A percentile compares a stretch with the other conserved stretches of the same genome.
Evolutionary conservation across 2,329 filamentous ascomycete genomes (phyloP).

Genomic region (Trichoderma citrinoviride): DNA sequence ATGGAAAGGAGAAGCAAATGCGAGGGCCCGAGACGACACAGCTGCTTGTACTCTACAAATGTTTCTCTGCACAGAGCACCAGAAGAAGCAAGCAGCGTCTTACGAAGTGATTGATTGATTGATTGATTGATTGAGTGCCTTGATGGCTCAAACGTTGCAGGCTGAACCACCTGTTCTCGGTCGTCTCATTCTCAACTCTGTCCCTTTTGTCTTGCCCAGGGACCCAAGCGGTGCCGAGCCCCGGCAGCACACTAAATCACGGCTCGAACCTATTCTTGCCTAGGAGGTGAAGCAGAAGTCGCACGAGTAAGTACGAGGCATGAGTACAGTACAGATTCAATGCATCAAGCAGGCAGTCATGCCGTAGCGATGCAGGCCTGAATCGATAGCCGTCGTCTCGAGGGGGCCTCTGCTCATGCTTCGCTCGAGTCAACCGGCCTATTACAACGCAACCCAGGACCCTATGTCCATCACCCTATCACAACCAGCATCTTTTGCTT

Average conservation of each 20-base stretch:
- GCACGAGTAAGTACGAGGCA: neutral
- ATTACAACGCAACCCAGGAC: too few species aligned
- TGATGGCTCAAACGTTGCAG: neutral
- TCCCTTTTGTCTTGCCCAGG: neutral
- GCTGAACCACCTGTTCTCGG: slow-evolving; percentile 9
- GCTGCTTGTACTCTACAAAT: neutral
- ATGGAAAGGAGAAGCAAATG: neutral
- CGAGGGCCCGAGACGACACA: neutral
- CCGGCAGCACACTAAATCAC: slow-evolving; percentile 13
- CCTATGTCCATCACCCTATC: too few species aligned
- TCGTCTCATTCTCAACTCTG: neutral
- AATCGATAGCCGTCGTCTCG: slow-evolving; percentile 3
- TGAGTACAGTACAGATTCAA: neutral
- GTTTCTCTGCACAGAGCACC: neutral
- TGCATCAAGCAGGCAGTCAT: slow-evolving; percentile 15
- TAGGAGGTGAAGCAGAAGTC: neutral
- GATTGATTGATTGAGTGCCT: neutral
- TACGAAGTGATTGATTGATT: neutral
- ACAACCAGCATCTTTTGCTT: neutral
- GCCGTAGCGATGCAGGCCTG: neutral
- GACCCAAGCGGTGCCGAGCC: slow-evolving; percentile 18
- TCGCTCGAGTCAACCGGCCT: neutral
- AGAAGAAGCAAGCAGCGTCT: neutral
- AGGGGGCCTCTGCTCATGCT: neutral
- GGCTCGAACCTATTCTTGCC: neutral